Base-by-base conservation (phyloP, 2,329 filamentous ascomycete species). In the Whalleya microplaca region DNA sequence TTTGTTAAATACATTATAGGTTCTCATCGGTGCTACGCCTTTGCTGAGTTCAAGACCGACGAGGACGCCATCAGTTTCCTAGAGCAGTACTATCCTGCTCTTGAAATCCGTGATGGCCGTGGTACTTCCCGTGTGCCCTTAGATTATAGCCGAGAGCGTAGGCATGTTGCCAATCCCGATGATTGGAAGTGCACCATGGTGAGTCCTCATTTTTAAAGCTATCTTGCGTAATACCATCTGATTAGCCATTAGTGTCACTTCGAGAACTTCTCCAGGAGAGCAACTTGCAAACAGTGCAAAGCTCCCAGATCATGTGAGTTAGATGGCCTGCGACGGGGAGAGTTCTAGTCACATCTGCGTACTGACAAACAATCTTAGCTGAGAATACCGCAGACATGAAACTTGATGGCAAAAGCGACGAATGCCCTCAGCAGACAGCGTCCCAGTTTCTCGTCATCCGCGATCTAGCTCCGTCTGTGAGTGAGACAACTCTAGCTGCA, bases 371-470 rank as follows among this genome's bases (percentile, higher is more conserved):
- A 9, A 6, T 14, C 12, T 27, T 27, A 72, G 69, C 64, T 19
- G 70, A 72, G 42, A 66, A 65, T 47, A 56, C 60, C 12, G 58
- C 64, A 2, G 75, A 75, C 6, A 75, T 74, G 48, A 76, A 72
- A 45, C 68, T 82, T 4, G 81, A 79, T 19, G 80, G 80, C 27
- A 75, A 76, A 51, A 78, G 77, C 18, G 80, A 83, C 65, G 77
- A 78, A 21, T 74, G 72, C 50, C 72, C 75, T 45, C 75, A 78
- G 49, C 73, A 87, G 55, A 73, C 81, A 0, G 83, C 87, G 1
- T 92, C 90, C 1, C 90, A 92, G 63, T 92, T 93, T 63, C 75
- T 95, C 19, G 84, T 95, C 3, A 78, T 95, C 21, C 86, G 90
- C 57, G 87, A 87, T 7, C 76, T 96, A 6, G 85, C 91, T 29